Conservation (phyloP, 2,329 filamentous ascomycete genomes). For the Arthrobotrys musiformis region DNA sequence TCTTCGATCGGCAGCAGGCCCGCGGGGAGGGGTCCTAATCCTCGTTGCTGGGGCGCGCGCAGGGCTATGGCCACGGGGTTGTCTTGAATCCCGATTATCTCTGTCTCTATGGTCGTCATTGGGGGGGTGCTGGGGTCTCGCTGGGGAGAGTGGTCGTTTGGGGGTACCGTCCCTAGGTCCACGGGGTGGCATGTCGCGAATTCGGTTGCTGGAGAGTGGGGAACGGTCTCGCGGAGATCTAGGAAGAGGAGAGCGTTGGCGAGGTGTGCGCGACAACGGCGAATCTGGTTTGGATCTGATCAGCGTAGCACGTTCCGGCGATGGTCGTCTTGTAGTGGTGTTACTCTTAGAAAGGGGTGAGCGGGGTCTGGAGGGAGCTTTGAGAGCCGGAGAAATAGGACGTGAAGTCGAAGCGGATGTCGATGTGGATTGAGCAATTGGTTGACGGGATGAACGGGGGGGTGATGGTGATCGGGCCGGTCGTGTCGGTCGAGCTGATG, state of each 20-base stretch:
- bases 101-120: constrained; percentile 13
- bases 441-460: constrained; percentile 52
- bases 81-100: constrained; percentile 19
- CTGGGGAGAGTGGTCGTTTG: constrained; percentile 30
- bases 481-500: constrained; percentile 48
- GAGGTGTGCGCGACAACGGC: constrained; percentile 53
- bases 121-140: constrained; percentile 22
- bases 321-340: constrained; percentile 31
- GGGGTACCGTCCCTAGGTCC: constrained; percentile 28
- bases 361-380: constrained; percentile 56
- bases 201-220: constrained; percentile 46
- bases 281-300: constrained; percentile 54
- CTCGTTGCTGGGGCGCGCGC: constrained; percentile 9
- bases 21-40: constrained; percentile 34
- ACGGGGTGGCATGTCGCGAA: constrained; percentile 16
- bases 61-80: constrained; percentile 22
- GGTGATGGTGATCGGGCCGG: constrained; percentile 57
- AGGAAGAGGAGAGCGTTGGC: constrained; percentile 38
- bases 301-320: constrained; percentile 57
- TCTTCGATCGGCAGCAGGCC: constrained; percentile 44
- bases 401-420: constrained; percentile 46
- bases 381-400: constrained; percentile 52
- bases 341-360: constrained; percentile 56
- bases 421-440: constrained; percentile 36
- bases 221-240: constrained; percentile 36